Conservation (phyloP, 176 grass and related monocot species). For the Aechmea fasciata region DNA sequence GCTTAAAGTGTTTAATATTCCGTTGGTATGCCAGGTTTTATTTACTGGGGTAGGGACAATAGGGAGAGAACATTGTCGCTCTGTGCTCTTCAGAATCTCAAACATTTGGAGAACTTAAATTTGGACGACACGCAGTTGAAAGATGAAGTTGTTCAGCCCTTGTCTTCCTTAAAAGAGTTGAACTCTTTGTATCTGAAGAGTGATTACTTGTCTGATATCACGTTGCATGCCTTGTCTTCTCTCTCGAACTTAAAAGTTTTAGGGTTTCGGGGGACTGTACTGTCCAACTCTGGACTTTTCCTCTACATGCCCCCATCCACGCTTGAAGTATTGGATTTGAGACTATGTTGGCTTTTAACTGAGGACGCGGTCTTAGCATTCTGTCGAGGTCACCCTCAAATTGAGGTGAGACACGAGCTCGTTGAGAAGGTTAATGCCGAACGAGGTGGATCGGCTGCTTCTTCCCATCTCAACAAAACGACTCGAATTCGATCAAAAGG, state of each 20-base stretch:
- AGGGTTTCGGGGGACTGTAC: slow-evolving; percentile 65
- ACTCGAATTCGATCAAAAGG: slow-evolving; percentile 24
- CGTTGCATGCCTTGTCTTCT: slow-evolving; percentile 40
- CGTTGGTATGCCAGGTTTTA: slow-evolving; percentile 46
- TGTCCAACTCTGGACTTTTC: slow-evolving; percentile 60
- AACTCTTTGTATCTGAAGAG: slow-evolving; percentile 74
- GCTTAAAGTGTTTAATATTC: slow-evolving; percentile 1
- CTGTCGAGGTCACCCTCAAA: slow-evolving; percentile 40
- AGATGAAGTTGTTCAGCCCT: slow-evolving; percentile 54
- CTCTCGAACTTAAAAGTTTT: slow-evolving; percentile 47
- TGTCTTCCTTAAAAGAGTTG: slow-evolving; percentile 40
- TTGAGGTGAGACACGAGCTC: slow-evolving; percentile 61
- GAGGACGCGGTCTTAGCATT: slow-evolving; percentile 42
- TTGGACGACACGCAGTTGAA: slow-evolving; percentile 49
- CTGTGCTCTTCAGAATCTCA: slow-evolving; percentile 42
- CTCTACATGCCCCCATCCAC: slow-evolving; percentile 39
- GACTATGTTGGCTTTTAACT: slow-evolving; percentile 72
- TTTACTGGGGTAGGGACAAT: slow-evolving; percentile 11
- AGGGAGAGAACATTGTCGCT: slow-evolving; percentile 33
- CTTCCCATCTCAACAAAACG: slow-evolving; percentile 20
- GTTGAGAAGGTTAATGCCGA: slow-evolving; percentile 22
- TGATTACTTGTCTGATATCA: slow-evolving; percentile 63
- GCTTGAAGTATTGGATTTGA: slow-evolving; percentile 58
- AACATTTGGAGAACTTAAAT: slow-evolving; percentile 56
- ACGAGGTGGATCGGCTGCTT: slow-evolving; percentile 2